Evolutionary conservation across 768 basidiomycete species (phyloP), one percentile per base, ranked within the genome.

Genomic region (Lactifluus hygrophoroides): DNA sequence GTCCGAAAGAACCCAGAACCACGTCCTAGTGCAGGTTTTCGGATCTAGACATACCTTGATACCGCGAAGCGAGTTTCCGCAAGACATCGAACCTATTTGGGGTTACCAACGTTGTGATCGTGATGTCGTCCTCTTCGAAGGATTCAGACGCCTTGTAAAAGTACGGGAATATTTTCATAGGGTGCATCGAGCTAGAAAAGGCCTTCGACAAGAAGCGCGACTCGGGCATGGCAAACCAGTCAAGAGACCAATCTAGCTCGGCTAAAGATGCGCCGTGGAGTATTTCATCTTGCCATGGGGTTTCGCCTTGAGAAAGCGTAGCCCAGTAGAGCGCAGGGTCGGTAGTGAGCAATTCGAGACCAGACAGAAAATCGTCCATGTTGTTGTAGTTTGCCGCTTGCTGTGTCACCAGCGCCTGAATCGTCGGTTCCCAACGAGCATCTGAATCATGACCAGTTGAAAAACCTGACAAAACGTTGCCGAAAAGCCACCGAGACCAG

Each of bases 51-150:
- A 45, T 59, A 87, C 90, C 90, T 75, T 80, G 76, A 69, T 93
- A 91, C n/a, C 77, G 80, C 67, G 84, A 79, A 6, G 84, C 85
- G n/a, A 93, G 75, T 48, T 82, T 78, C 19, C 77, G 75, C 64
- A 93, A 82, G 30, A 86, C 86, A 45, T 81, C 75, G 69, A 90
- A 86, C 17, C 91, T 78, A 64, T 88, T 86, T 66, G 80, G 82
- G 2, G 91, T 93, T 35, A 93, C 84, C 32, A 92, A 77, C 0
- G 91, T 94, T 0, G 91, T 88, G 55, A 94, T 82, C 2, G 91
- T 93, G 51, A 94, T 82, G 61, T 91, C 90, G 37, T 85, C 78
- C 30, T 71, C 65, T 48, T 82, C 76, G 61, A 85, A 78, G 11
- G 66, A 64, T 2, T 77, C 79, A 11, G 76, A 75, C 2, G 86